Conservation (phyloP, 345 rosid genomes). For the Acer saccharum region DNA sequence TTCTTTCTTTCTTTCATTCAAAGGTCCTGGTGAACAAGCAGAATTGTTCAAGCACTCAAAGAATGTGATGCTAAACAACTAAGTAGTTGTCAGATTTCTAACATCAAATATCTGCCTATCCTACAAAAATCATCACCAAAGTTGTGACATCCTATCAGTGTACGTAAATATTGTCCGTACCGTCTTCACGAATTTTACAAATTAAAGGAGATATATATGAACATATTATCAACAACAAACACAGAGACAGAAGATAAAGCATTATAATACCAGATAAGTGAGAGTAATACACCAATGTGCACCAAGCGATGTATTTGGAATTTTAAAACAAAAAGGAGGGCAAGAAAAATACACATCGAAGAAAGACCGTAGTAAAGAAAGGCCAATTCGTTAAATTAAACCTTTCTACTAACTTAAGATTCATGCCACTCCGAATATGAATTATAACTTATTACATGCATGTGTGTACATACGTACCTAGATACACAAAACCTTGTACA, state of each 20-base stretch:
- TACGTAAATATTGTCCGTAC: too few species aligned
- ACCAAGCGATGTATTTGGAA: background rate
- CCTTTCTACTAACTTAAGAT: background rate
- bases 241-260: background rate
- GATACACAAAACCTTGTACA: background rate
- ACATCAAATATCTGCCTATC: too few species aligned
- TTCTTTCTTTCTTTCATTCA: background rate
- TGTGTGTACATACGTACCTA: background rate
- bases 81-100: too few species aligned
- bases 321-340: background rate
- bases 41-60: too few species aligned
- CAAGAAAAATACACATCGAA: background rate
- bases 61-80: background rate
- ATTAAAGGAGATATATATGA: too few species aligned
- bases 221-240: background rate
- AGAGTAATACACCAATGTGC: background rate
- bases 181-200: too few species aligned
- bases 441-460: background rate
- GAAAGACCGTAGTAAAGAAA: background rate
- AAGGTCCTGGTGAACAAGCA: too few species aligned
- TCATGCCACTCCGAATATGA: background rate
- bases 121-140: too few species aligned
- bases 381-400: background rate
- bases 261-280: background rate
- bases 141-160: too few species aligned